Base-by-base conservation (phyloP, 139 green algal genomes). In the Coelastrella sp. region DNA sequence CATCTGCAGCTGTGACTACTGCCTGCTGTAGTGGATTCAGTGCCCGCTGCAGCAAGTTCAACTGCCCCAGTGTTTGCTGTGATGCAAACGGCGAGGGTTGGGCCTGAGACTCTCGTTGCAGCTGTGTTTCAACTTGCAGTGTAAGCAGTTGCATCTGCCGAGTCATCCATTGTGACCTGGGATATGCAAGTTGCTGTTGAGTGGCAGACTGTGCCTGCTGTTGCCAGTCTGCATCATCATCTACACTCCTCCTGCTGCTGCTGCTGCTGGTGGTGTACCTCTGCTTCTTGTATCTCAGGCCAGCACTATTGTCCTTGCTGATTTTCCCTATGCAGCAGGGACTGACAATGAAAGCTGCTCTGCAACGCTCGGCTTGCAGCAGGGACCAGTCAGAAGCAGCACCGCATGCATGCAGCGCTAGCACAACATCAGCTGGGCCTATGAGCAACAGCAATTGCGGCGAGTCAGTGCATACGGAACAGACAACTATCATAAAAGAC, bases 311-410 rank as follows among this genome's bases (percentile, higher is more conserved):
- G 53, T 57, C 9, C 35, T 53, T 71, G 23, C 90, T 84, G 35
- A 94, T 45, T 67, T 92, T 93, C 34, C 91, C 91, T 8, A 94
- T 88, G 84, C 91, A 94, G 76, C 91, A 94, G 34, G 91, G 91
- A 57, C 80, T 89, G n/a, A 92, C 81, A 0, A 91, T 69, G 69
- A 90, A 93, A 21, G 89, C 86, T 7, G 88, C 90, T 7, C 63
- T 53, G 19, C 59, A 30, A 0, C 45, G 43, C 34, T 75, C 51
- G 0, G 85, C 85, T 32, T 90, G 76, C 21, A 87, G 37, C 43
- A 93, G 63, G 5, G 81, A 50, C 35, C 51, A 76, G 51, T 86
- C 81, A 21, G 67, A 64, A 3, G 81, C 81, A 30, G 50, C 51
- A 4, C 81, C 81, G 66, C 81, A 86, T 5, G 81, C 81, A 77